A percentile compares a stretch with the other conserved stretches of the same genome.
Evolutionary conservation across 164 flowering plant genomes (phyloP).

Genomic region (Nymphaea thermarum): DNA sequence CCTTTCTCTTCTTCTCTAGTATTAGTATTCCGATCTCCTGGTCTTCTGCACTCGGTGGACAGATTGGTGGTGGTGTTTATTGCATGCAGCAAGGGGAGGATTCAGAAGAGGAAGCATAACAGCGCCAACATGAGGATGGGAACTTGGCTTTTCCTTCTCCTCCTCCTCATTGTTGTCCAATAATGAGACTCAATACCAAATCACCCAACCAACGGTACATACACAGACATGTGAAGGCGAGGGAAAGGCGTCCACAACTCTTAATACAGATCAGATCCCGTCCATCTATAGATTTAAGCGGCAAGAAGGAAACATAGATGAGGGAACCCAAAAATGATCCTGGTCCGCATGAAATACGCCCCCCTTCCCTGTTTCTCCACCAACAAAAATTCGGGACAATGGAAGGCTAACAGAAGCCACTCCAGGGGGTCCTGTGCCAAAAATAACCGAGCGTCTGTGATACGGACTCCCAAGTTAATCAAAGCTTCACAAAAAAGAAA

Average conservation of each 20-base stretch:
- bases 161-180: not conserved
- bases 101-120: not conserved
- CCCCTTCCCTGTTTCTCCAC: not conserved
- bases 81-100: not conserved
- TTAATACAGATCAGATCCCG: not conserved
- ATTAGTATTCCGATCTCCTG: not conserved
- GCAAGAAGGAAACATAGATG: no score
- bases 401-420: no score
- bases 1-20: not conserved
- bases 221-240: not conserved
- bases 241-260: not conserved
- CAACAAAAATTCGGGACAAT: not conserved
- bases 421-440: no score
- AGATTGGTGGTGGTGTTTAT: not conserved
- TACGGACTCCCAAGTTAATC: no score
- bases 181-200: not conserved
- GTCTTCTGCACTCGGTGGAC: not conserved
- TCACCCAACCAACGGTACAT: not conserved
- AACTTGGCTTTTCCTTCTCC: not conserved
- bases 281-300: no score
- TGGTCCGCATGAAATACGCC: not conserved
- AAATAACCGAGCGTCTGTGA: no score
- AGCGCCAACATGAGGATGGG: not conserved
- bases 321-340: not conserved
- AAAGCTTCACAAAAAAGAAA: no score